Conservation (phyloP, 768 basidiomycete species). For the Gymnopilus junonius region DNA sequence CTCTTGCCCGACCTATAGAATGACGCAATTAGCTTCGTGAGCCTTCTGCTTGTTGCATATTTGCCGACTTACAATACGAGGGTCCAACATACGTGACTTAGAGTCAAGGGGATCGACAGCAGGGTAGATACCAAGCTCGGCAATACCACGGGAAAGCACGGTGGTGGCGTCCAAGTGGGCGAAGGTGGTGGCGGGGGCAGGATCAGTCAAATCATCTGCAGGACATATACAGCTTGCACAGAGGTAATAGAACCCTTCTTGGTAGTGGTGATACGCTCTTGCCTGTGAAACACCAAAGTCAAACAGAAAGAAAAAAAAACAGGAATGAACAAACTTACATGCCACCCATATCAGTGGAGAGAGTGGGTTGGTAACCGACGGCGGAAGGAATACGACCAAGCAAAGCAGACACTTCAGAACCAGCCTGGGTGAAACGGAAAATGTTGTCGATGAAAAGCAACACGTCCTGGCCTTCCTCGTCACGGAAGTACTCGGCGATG, state of each 20-base stretch:
- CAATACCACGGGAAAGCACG: slow-evolving; percentile 98
- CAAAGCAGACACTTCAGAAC: slow-evolving; percentile 99
- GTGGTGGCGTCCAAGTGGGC: slow-evolving; percentile 99
- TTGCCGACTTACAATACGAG: slow-evolving; percentile 81
- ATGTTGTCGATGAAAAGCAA: slow-evolving; percentile 99
- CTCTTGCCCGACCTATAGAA: slow-evolving; percentile 73
- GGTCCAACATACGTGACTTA: slow-evolving; percentile 99
- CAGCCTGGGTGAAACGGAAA: slow-evolving; percentile 99
- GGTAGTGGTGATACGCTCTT: slow-evolving; percentile 99
- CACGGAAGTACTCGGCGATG: slow-evolving; percentile 99
- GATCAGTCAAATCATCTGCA: slow-evolving; percentile 99
- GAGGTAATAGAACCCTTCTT: slow-evolving; percentile 99
- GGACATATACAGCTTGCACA: slow-evolving; percentile 99
- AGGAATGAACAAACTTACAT: slow-evolving; percentile 65
- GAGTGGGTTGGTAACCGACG: slow-evolving; percentile 99
- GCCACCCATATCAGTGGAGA: slow-evolving; percentile 99
- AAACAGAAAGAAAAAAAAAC: not conserved
- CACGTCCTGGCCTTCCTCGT: slow-evolving; percentile 99
- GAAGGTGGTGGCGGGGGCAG: slow-evolving; percentile 99
- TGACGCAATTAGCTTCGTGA: not conserved
- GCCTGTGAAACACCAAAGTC: slow-evolving; percentile 51
- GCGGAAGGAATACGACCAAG: slow-evolving; percentile 99
- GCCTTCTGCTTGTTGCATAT: not conserved
- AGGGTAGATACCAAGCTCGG: slow-evolving; percentile 99
- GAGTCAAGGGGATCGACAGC: slow-evolving; percentile 99